Base-by-base conservation (phyloP, 2,329 filamentous ascomycete genomes). In the Chaetomium sp. region DNA sequence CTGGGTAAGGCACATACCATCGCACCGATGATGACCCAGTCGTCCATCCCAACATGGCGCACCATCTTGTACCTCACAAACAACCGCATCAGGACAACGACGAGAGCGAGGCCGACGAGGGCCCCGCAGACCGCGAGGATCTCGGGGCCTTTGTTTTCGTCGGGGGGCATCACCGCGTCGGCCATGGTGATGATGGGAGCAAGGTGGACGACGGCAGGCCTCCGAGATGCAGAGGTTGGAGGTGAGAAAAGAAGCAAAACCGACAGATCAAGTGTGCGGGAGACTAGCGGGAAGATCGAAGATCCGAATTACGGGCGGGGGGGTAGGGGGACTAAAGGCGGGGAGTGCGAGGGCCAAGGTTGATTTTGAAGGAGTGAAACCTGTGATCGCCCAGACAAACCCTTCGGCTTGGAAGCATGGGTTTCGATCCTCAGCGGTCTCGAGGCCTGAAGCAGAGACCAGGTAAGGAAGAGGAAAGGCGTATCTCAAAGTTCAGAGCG, bases 111-210 rank as follows among this genome's bases (percentile, higher is more conserved):
- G 5, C 54, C 66, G 9, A 64, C 61, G 33, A 68, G 45, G 5
- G 61, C 60, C 12, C 65, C 65, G 55, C 65, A 66, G 47, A 66
- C 57, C 2, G 62, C 63, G 46, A 69, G 65, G 19, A 69, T 69
- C 54, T 69, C 60, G 3, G 65, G 64, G 1, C 67, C 67, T 52
- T 65, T 55, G 57, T 69, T 65, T n/a, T 64, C 48, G 52, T 69
- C 64, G 11, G 64, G 61, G 7, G 60, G 62, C 8, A 59, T n/a
- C 38, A 14, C 42, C 27, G 44, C n/a, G 44, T 51, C 56, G 11
- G 59, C 56, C 62, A 64, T 60, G 38, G 12, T 57, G 33, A 49
- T 11, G 40, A 10, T 14, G 40, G 14, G 40, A 48, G 4, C 5
- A 14, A 19, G 52, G 2, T 37, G 49, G 11, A 36, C 19, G 11